Conservation (phyloP, 179 eudicot species). For the Patellifolia procumbens region DNA sequence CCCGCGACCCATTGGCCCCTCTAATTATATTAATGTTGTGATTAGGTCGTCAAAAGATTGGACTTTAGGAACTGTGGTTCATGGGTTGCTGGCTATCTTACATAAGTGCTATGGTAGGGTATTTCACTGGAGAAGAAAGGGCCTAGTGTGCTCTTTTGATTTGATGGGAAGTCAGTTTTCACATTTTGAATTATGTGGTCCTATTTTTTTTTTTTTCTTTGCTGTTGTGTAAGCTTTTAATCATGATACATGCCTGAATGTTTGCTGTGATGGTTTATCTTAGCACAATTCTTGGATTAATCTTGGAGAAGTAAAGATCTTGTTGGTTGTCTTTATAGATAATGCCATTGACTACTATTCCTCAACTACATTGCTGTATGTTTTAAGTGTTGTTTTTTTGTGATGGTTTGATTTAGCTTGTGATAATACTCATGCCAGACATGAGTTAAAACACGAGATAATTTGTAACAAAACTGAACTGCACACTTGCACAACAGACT, state of each 20-base stretch:
- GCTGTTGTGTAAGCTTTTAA: not conserved
- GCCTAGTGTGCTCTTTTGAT: not conserved
- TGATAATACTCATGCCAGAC: too few relatives aligned
- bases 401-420: too few relatives aligned
- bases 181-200: not conserved
- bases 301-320: slow-evolving; percentile 2
- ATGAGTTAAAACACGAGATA: not conserved
- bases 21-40: not conserved
- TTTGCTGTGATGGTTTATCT: not conserved
- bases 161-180: slow-evolving; percentile 1
- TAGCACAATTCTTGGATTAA: not conserved
- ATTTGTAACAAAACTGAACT: not conserved
- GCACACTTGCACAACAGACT: not conserved
- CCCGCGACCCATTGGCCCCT: too few relatives aligned
- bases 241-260: not conserved
- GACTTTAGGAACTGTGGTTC: not conserved
- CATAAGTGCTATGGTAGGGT: not conserved
- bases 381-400: too few relatives aligned
- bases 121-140: not conserved
- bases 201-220: too few relatives aligned
- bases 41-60: not conserved
- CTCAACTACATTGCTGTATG: not conserved
- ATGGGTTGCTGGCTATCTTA: too few relatives aligned
- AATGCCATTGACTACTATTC: not conserved
- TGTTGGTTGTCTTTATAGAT: not conserved